A percentile compares a stretch with the other conserved stretches of the same genome.
These are phyloP conservation scores for Pyracantha coccinea DNA, from an alignment of 331 rosid genomes.

Conservation along the genomic window DNA sequence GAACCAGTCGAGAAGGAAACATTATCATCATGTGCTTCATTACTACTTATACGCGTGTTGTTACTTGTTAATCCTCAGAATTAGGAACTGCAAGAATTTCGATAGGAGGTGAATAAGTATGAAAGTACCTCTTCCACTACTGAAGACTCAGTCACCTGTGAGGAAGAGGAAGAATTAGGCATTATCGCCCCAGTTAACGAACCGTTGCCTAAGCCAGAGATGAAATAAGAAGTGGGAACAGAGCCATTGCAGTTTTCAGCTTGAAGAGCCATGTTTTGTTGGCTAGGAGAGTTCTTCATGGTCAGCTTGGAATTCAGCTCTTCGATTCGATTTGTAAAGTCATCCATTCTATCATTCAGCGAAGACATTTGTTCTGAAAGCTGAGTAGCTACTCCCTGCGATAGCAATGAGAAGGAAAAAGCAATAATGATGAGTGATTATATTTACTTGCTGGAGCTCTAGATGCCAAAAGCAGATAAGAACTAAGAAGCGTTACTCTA, in stretches of 20 bases:
- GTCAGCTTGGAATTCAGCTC: slow-evolving; percentile 74
- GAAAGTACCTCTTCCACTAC: slow-evolving; percentile 66
- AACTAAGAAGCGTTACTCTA: slow-evolving; percentile 20
- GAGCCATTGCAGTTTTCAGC: slow-evolving; percentile 79
- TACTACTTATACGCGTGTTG: too few relatives aligned
- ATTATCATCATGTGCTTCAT: too few relatives aligned
- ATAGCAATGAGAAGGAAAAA: slow-evolving; percentile 4
- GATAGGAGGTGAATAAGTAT: background rate
- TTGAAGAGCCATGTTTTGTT: slow-evolving; percentile 65
- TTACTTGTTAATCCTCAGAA: too few relatives aligned
- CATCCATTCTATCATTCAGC: slow-evolving; percentile 91
- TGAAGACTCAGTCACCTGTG: slow-evolving; percentile 64
- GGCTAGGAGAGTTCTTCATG: slow-evolving; percentile 56
- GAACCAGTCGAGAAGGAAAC: background rate
- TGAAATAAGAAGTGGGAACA: slow-evolving; percentile 69
- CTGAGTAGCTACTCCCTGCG: slow-evolving; percentile 55
- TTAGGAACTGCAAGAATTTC: too few relatives aligned
- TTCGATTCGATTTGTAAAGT: slow-evolving; percentile 69
- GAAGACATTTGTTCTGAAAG: slow-evolving; percentile 88
- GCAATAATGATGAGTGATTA: slow-evolving; percentile 1
- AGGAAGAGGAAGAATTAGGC: slow-evolving; percentile 62
- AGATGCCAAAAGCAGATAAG: slow-evolving; percentile 3
- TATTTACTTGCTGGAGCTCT: background rate
- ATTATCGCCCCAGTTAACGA: slow-evolving; percentile 55
- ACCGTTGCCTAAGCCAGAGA: slow-evolving; percentile 54